Evolutionary conservation across 352 stramenopile species (phyloP), one percentile per base, ranked within the genome.

Genomic region (Pythium sukuiense): DNA sequence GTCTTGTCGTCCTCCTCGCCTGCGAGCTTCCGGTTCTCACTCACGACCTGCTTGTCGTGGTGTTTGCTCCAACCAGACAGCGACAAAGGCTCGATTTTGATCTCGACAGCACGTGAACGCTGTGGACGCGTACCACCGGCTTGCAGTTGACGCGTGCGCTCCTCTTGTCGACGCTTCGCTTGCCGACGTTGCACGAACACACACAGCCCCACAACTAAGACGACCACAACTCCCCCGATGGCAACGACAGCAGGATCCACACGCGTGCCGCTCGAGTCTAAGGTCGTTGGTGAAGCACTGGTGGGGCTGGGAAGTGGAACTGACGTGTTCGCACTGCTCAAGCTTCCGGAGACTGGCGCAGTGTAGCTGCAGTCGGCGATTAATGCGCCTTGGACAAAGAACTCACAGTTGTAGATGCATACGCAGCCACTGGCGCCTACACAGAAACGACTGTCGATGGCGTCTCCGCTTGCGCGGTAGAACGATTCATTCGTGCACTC

Each of bases 351-450:
- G 35, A 43, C 35, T 12, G 35, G 2, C 8, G 2, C 35, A 14
- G 12, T 43, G 35, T 16, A 43, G 35, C 35, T 43, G 35, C 35
- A 43, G 35, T 43, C 35, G 11, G 35, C 35, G 12, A 43, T 43
- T 7, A 12, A 43, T 12, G 35, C 35, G 35, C 35, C 35, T 43
- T 43, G 8, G 35, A 43, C 35, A 43, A 43, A 43, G 35, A 43
- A 43, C 35, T 59, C 58, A 27, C 58, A 63, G 30, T 50, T 63
- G n/a, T 32, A 9, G 32, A 63, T 56, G 33, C 58, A 63, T 18
- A 63, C 43, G n/a, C 58, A 63, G 58, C 41, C 58, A 35, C 48
- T 20, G 1, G 37, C 12, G 30, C 58, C 58, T 14, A 63, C 27
- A 45, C 58, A 63, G 29, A 63, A 56, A 3, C 58, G 58, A 33